These are phyloP conservation scores for Phaseolus lunatus DNA, from an alignment of 306 rosid species.

Conservation along the genomic window DNA sequence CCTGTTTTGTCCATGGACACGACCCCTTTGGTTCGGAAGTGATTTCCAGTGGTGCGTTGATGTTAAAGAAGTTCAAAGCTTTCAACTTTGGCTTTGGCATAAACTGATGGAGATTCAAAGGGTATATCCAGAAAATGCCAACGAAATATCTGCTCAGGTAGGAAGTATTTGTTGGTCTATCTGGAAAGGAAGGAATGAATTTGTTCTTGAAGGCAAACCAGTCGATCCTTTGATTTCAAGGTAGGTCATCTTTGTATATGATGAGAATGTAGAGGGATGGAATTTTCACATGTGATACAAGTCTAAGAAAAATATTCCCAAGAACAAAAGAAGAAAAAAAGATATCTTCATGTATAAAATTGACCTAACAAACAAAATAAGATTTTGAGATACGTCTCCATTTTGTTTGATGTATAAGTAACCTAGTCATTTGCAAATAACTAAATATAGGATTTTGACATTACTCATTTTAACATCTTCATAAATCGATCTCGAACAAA, in stretches of 20 bases:
- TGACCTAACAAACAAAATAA: too few species aligned
- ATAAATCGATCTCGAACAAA: too few species aligned
- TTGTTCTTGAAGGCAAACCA: conserved; percentile 30
- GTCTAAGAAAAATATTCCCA: too few species aligned
- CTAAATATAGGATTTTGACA: too few species aligned
- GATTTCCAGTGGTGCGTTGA: conserved; percentile 33
- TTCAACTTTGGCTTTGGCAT: conserved; percentile 34
- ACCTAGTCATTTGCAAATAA: too few species aligned
- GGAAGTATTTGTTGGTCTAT: conserved; percentile 37
- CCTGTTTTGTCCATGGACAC: conserved; percentile 38
- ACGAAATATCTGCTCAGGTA: conserved; percentile 14
- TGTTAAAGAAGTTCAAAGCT: conserved; percentile 4
- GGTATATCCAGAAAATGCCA: conserved; percentile 31
- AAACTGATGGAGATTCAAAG: conserved; percentile 30
- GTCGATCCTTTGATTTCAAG: conserved; percentile 31
- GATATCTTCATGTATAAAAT: too few species aligned
- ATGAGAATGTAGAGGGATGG: neutral
- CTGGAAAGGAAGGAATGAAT: conserved; percentile 45
- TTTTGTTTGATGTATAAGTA: too few species aligned
- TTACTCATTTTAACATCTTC: too few species aligned
- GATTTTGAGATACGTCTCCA: too few species aligned
- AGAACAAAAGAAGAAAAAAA: too few species aligned
- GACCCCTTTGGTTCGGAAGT: conserved; percentile 41
- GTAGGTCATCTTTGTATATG: neutral
- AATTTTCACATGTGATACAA: too few species aligned